Conservation (phyloP, 148 eudicot species). For the Euryodendron excelsum region DNA sequence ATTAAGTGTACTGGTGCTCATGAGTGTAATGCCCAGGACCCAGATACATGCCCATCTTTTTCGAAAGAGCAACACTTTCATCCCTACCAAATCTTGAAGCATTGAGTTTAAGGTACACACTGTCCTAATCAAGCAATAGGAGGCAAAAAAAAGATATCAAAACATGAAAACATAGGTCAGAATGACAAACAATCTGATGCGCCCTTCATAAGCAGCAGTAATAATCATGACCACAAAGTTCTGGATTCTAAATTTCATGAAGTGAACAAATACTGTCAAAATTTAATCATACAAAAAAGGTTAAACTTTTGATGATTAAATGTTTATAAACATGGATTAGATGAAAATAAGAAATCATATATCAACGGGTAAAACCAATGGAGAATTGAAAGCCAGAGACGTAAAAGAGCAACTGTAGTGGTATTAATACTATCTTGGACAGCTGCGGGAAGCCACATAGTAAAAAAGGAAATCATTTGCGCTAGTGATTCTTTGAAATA, state of each 20-base stretch:
- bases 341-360: neutral
- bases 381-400: neutral
- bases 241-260: neutral
- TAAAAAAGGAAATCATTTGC: neutral
- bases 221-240: neutral
- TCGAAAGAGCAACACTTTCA: conserved; percentile 70
- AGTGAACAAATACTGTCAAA: neutral
- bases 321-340: neutral
- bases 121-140: conserved; percentile 48
- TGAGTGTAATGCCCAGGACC: conserved; percentile 87
- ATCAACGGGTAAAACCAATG: neutral
- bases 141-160: neutral
- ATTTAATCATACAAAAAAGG: neutral
- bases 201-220: neutral
- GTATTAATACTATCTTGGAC: neutral
- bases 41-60: conserved; percentile 68
- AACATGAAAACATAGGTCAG: neutral
- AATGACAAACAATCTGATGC: neutral
- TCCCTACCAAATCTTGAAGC: conserved; percentile 80
- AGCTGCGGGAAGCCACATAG: neutral
- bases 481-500: neutral
- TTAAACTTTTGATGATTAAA: too few relatives aligned
- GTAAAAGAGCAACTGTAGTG: too few relatives aligned
- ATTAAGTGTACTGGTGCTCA: conserved; percentile 89
- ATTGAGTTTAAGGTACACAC: conserved; percentile 85